Base-by-base conservation (phyloP, 192 early-diverging fungal genomes). In the Fimicolochytrium jonesii region DNA sequence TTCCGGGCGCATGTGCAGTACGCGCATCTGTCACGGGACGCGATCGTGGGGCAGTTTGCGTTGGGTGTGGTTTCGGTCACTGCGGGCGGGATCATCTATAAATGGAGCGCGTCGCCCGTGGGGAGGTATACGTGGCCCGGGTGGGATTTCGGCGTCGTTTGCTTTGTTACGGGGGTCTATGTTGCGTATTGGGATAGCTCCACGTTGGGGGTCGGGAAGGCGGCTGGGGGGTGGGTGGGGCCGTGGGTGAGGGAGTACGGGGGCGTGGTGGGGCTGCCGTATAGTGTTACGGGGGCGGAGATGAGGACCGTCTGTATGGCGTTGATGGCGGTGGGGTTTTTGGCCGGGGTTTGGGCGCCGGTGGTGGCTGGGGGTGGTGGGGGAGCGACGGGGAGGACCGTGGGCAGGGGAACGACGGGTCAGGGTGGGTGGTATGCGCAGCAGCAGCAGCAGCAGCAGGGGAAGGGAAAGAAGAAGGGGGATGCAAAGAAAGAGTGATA, bases 61-160 rank as follows among this genome's bases (percentile, higher is more conserved):
- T 13, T 70, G 4, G 73, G 73, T 7, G 50, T 56, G 11, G n/a
- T 70, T 11, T 29, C 26, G 9, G 49, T 70, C 41, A 75, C 73
- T 11, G 73, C 64, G 18, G 73, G 73, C 30, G 67, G 67, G 28
- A 67, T 75, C 23, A 20, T 56, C 3, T 63, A 17, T 26, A 67
- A 62, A 32, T 75, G 68, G 68, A n/a, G 31, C n/a, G 9, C 23
- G 18, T 31, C 31, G 15, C 31, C 44, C 2, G 32, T 30, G 9
- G 22, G 44, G 15, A 58, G 59, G 18, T 70, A 52, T 43, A 17
- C n/a, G 18, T 70, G 56, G 25, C 73, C 73, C 15, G 72, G 67
- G 0, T 66, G 69, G 64, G 65, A 70, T 35, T 67, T 70, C 41
- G 47, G 41, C 6, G 68, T 75, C 9, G 52, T 67, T 10, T 13